phyloP scores from a whole-genome alignment of 2,329 filamentous ascomycete species.

The Sarocladium kiliense region DNA sequence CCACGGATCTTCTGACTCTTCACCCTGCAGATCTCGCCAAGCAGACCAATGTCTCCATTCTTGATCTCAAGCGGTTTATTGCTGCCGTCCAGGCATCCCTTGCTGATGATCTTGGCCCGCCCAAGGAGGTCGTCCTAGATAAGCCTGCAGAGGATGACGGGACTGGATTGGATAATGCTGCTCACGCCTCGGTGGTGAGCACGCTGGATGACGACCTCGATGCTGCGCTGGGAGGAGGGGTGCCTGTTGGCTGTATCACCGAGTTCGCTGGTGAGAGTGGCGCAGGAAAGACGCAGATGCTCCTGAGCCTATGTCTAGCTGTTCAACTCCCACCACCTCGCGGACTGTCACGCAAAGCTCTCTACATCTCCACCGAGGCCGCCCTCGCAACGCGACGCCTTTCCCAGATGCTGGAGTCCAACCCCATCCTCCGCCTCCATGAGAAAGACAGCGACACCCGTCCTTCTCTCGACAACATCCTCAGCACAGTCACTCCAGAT shows the following conservation, averaged over 20 bases:
- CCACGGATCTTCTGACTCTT: slow-evolving; percentile 79
- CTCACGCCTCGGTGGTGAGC: slow-evolving; percentile 54
- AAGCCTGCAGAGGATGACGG: background rate
- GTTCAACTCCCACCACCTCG: slow-evolving; percentile 73
- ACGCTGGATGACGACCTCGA: slow-evolving; percentile 76
- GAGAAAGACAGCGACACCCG: slow-evolving; percentile 17
- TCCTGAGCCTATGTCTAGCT: slow-evolving; percentile 77
- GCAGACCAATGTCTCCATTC: slow-evolving; percentile 74
- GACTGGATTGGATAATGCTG: background rate
- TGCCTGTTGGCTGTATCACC: slow-evolving; percentile 75
- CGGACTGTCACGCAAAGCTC: slow-evolving; percentile 66
- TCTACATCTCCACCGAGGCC: slow-evolving; percentile 94
- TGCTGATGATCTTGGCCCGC: slow-evolving; percentile 50
- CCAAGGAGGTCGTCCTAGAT: slow-evolving; percentile 4
- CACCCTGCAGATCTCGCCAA: slow-evolving; percentile 80
- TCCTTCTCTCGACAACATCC: slow-evolving; percentile 69
- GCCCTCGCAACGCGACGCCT: slow-evolving; percentile 77
- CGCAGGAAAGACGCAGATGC: slow-evolving; percentile 90
- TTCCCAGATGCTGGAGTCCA: slow-evolving; percentile 65
- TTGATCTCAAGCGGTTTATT: slow-evolving; percentile 72
- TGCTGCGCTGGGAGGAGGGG: slow-evolving; percentile 64
- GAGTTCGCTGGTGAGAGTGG: slow-evolving; percentile 93
- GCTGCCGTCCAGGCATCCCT: slow-evolving; percentile 62
- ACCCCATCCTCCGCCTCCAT: slow-evolving; percentile 50
- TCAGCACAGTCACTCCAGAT: slow-evolving; percentile 79